Evolutionary conservation across 2,329 filamentous ascomycete genomes (phyloP).

Genomic region (Pestalotiopsis sp.): DNA sequence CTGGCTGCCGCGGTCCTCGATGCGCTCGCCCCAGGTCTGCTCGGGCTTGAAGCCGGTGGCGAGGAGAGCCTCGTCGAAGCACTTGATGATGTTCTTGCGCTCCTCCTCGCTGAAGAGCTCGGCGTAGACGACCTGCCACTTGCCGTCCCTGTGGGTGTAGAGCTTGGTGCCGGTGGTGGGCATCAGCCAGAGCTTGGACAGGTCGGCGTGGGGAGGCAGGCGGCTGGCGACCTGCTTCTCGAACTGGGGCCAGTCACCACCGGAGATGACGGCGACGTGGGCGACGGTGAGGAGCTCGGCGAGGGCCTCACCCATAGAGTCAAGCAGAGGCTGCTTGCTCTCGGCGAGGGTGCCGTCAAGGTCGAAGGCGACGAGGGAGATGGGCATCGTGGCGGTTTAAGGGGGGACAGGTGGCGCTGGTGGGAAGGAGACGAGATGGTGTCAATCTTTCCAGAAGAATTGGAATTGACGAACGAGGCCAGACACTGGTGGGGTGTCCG

Average conservation of each 20-base stretch:
- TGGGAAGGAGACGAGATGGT: background rate
- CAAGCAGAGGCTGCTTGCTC: constrained; percentile 37
- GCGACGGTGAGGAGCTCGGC: constrained; percentile 38
- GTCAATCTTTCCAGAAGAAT: background rate
- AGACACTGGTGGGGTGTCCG: background rate
- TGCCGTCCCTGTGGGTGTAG: constrained; percentile 31
- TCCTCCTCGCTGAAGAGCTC: constrained; percentile 38
- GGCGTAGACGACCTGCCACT: constrained; percentile 31
- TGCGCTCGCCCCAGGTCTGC: constrained; percentile 40
- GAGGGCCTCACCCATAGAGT: constrained; percentile 34
- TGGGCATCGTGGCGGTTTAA: constrained; percentile 14
- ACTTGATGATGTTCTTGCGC: constrained; percentile 31
- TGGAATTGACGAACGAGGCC: background rate
- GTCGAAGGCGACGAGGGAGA: constrained; percentile 38
- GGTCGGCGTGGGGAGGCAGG: constrained; percentile 35
- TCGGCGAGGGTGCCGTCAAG: constrained; percentile 39
- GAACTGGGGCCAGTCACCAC: constrained; percentile 44
- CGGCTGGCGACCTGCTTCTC: constrained; percentile 41
- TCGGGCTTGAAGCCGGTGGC: constrained; percentile 38
- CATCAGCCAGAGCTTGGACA: constrained; percentile 43
- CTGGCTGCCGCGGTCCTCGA: constrained; percentile 44
- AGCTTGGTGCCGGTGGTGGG: constrained; percentile 44
- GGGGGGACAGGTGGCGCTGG: background rate
- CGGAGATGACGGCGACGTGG: constrained; percentile 42
- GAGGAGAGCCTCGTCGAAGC: constrained; percentile 37